Evolutionary conservation across 805 yeast species (phyloP).

Genomic region (Ogataea paradorogensis): DNA sequence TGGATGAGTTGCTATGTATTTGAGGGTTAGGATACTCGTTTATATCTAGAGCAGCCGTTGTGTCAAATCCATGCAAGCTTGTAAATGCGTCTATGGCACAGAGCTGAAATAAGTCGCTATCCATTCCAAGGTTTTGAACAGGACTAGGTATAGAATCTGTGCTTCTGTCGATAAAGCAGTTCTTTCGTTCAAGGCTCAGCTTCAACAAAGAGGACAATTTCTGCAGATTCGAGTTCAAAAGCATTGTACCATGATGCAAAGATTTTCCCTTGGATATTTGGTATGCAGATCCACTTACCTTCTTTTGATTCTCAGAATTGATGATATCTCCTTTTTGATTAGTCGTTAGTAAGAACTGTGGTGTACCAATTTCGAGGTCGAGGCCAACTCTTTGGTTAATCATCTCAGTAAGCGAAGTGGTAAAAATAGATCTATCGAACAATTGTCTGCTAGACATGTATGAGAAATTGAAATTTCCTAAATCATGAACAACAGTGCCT

Average conservation of each 20-base stretch:
- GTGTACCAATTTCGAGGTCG: conserved; percentile 9
- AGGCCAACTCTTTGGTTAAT: conserved; percentile 20
- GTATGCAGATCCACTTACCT: conserved; percentile 92
- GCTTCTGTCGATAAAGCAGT: conserved; percentile 26
- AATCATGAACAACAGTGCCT: conserved; percentile 94
- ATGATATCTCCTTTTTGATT: conserved; percentile 82
- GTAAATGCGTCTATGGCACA: conserved; percentile 41
- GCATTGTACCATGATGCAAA: conserved; percentile 96
- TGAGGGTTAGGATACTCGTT: not conserved
- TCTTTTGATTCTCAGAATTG: conserved; percentile 41
- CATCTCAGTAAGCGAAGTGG: conserved; percentile 22
- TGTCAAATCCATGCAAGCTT: conserved; percentile 20
- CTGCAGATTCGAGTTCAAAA: conserved; percentile 63
- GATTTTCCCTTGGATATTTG: conserved; percentile 78
- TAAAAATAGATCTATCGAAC: conserved; percentile 61
- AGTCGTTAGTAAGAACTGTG: conserved; percentile 38
- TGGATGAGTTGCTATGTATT: conserved; percentile 14
- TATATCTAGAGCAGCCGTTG: not conserved
- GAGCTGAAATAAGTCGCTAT: conserved; percentile 43
- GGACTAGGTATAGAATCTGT: conserved; percentile 79
- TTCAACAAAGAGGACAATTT: conserved; percentile 57
- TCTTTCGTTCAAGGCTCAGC: conserved; percentile 17
- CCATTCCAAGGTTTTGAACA: conserved; percentile 63
- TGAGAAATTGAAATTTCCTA: conserved; percentile 84
- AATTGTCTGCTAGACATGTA: conserved; percentile 60